These are phyloP conservation scores for Malassezia yamatoensis DNA, from an alignment of 1,284 basidiomycete genomes.

Conservation along the genomic window DNA sequence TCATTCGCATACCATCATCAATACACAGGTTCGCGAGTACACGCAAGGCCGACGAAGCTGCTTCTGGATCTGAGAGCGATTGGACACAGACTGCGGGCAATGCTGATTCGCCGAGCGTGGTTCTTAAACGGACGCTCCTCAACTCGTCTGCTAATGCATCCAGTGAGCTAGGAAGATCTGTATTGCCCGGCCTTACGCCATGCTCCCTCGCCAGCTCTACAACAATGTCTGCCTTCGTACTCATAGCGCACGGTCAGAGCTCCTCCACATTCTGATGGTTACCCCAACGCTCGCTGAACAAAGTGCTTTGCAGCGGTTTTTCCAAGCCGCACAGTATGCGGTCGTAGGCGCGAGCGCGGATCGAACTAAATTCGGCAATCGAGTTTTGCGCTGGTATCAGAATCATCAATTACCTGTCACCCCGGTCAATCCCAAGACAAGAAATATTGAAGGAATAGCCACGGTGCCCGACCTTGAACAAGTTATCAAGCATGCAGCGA, in stretches of 20 bases:
- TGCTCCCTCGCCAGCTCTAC: not conserved
- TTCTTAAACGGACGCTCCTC: conserved; percentile 6
- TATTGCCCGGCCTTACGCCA: not conserved
- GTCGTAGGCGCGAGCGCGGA: conserved; percentile 41
- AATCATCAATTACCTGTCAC: conserved; percentile 26
- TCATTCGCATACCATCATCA: conserved; percentile 2
- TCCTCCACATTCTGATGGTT: not conserved
- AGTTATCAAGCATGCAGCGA: conserved; percentile 11
- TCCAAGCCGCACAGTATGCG: conserved; percentile 28
- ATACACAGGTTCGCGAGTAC: conserved; percentile 14
- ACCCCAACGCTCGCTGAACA: conserved; percentile 1
- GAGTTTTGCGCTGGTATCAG: conserved; percentile 43
- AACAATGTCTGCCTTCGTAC: not conserved
- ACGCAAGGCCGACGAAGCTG: conserved; percentile 6
- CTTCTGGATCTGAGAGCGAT: not conserved
- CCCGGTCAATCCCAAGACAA: conserved; percentile 37
- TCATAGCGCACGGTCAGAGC: not conserved
- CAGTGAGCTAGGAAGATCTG: not conserved
- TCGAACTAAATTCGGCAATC: conserved; percentile 38
- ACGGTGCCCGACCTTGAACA: conserved; percentile 14
- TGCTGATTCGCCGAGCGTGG: conserved; percentile 6
- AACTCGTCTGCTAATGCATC: conserved; percentile 3
- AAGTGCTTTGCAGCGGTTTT: conserved; percentile 21
- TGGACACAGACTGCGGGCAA: conserved; percentile 2
- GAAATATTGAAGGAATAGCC: conserved; percentile 24